phyloP scores from a whole-genome alignment of 2,329 filamentous ascomycete species.

The Myriosclerotinia curreyana region DNA sequence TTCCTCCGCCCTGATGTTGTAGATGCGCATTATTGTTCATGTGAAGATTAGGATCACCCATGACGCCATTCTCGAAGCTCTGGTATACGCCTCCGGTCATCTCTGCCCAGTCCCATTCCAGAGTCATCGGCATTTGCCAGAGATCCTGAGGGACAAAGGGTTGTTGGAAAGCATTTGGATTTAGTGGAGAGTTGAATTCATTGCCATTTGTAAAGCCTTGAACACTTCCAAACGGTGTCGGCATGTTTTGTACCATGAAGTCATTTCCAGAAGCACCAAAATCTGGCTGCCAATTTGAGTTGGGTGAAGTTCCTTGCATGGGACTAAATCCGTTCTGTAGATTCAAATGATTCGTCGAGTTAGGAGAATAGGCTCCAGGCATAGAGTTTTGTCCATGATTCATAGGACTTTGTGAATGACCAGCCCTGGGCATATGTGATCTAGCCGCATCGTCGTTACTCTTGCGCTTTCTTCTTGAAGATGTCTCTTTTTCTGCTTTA shows the following conservation, averaged over 20 bases:
- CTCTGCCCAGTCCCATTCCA: slow-evolving; percentile 74
- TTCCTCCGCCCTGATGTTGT: slow-evolving; percentile 29
- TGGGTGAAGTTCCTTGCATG: slow-evolving; percentile 30
- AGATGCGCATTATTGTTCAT: slow-evolving; percentile 33
- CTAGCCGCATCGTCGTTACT: slow-evolving; percentile 50
- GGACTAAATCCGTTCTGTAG: slow-evolving; percentile 35
- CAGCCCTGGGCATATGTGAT: slow-evolving; percentile 23
- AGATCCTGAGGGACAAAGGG: slow-evolving; percentile 89
- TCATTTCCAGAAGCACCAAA: slow-evolving; percentile 27
- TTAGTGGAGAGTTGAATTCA: slow-evolving; percentile 36
- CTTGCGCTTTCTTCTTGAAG: slow-evolving; percentile 75
- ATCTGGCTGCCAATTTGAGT: slow-evolving; percentile 30
- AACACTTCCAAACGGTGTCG: slow-evolving; percentile 36
- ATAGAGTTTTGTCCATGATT: slow-evolving; percentile 31
- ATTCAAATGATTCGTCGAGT: slow-evolving; percentile 31
- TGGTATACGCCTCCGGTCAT: slow-evolving; percentile 65
- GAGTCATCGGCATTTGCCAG: slow-evolving; percentile 92
- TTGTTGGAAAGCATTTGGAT: slow-evolving; percentile 62
- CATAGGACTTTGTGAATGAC: slow-evolving; percentile 32
- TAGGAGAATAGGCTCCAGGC: slow-evolving; percentile 35
- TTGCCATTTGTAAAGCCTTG: slow-evolving; percentile 34
- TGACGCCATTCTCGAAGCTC: slow-evolving; percentile 57
- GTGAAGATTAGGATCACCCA: slow-evolving; percentile 33
- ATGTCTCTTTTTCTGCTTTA: slow-evolving; percentile 77
- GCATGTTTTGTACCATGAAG: slow-evolving; percentile 32